Evolutionary conservation across 768 basidiomycete species (phyloP).

Genomic region (Boletus subparvulus): DNA sequence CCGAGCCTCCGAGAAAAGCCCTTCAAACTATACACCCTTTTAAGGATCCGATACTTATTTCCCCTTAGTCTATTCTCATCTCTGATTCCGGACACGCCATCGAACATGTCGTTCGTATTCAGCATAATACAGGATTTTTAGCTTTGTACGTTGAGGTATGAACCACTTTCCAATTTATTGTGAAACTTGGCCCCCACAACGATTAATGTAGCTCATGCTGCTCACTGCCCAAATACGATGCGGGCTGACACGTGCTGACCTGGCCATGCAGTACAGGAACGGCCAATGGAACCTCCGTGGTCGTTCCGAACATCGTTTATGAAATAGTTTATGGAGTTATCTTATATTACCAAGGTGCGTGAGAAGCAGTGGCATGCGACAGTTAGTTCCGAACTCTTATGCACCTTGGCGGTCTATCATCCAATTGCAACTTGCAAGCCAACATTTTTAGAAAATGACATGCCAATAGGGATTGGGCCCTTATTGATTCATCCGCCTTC

Average conservation of each 20-base stretch:
- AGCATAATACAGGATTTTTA: background rate
- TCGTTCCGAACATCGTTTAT: background rate
- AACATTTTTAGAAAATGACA: background rate
- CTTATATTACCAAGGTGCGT: too few relatives aligned
- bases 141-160: conserved; percentile 9
- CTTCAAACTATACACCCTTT: background rate
- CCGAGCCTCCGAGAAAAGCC: background rate
- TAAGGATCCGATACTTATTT: background rate
- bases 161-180: background rate
- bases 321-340: background rate
- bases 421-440: background rate
- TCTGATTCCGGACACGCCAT: background rate
- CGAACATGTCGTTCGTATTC: background rate
- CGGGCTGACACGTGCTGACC: background rate
- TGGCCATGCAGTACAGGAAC: background rate
- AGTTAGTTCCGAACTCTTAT: background rate
- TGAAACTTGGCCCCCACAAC: background rate
- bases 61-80: background rate
- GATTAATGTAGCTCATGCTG: background rate
- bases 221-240: background rate
- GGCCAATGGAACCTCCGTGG: background rate
- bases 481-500: background rate
- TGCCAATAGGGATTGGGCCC: background rate
- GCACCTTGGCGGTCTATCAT: conserved; percentile 9
- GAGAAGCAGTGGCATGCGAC: too few relatives aligned